phyloP scores from a whole-genome alignment of 257 asterid species.

The Ilex aquifolium region DNA sequence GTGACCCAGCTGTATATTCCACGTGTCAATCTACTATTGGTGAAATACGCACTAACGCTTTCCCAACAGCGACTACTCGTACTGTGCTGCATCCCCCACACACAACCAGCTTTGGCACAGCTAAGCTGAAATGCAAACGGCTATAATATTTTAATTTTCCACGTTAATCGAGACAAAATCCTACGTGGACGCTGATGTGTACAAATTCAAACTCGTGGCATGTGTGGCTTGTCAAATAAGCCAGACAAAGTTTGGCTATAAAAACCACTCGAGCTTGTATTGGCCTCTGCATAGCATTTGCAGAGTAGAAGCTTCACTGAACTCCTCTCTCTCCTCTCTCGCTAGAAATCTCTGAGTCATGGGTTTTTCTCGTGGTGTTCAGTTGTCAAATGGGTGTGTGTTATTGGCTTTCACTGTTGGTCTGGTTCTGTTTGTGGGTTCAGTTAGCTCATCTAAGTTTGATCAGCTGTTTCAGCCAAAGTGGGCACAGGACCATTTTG shows the following conservation, averaged over 20 bases:
- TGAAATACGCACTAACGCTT: constrained; percentile 16
- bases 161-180: constrained; percentile 11
- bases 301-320: neutral
- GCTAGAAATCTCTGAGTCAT: neutral
- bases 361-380: neutral
- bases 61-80: constrained; percentile 50
- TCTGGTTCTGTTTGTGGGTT: constrained; percentile 18
- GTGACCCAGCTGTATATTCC: constrained; percentile 51
- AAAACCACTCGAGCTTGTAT: constrained; percentile 12
- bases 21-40: constrained; percentile 34
- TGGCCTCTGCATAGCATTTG: neutral
- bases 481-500: constrained; percentile 71
- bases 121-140: constrained; percentile 33
- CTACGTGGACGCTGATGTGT: constrained; percentile 23
- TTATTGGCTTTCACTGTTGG: constrained; percentile 12
- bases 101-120: constrained; percentile 33
- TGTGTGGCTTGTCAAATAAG: constrained; percentile 42
- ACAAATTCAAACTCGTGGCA: neutral
- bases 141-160: constrained; percentile 20
- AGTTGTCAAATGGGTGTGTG: constrained; percentile 14
- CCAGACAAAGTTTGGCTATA: constrained; percentile 36
- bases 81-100: constrained; percentile 19
- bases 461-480: constrained; percentile 60
- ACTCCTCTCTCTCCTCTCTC: neutral
- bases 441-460: constrained; percentile 40